Percentiles rank a stretch among this genome's conserved stretches.
Evolutionary conservation across 2,329 filamentous ascomycete genomes (phyloP).

Genomic region (Teratosphaeria destructans): DNA sequence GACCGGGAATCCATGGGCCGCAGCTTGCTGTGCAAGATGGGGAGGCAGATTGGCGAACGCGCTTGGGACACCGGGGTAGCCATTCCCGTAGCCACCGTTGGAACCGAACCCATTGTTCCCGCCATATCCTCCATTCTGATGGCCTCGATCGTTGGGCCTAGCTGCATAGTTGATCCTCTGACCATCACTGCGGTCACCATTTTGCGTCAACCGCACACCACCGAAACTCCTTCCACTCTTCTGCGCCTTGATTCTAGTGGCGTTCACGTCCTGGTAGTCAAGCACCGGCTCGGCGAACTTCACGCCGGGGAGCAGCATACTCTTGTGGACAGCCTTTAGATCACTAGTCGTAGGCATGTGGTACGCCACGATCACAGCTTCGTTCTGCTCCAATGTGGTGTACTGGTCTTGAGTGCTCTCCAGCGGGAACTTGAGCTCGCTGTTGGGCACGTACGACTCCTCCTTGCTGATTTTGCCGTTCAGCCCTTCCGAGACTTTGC

Average conservation of each 20-base stretch:
- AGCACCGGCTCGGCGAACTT: constrained; percentile 62
- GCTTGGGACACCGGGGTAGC: constrained; percentile 8
- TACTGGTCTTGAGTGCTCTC: constrained; percentile 57
- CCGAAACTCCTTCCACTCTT: constrained; percentile 60
- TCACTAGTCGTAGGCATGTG: constrained; percentile 59
- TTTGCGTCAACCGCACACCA: constrained; percentile 50
- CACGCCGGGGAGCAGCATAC: constrained; percentile 81
- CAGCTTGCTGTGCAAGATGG: constrained; percentile 25
- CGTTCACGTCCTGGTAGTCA: constrained; percentile 64
- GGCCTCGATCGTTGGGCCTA: constrained; percentile 15
- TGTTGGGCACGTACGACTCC: constrained; percentile 73
- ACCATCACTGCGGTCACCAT: constrained; percentile 35
- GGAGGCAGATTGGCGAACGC: constrained; percentile 22
- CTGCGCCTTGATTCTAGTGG: constrained; percentile 55
- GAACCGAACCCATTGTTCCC: constrained; percentile 19
- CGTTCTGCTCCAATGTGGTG: constrained; percentile 65
- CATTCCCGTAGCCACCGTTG: constrained; percentile 15
- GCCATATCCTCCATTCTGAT: constrained; percentile 14
- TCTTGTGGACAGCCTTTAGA: constrained; percentile 62
- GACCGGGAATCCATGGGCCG: constrained; percentile 19
- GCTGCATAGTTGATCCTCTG: constrained; percentile 45
- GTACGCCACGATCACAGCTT: constrained; percentile 80
- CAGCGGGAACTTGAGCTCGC: constrained; percentile 67
- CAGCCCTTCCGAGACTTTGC: constrained; percentile 64
- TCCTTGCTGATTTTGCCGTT: constrained; percentile 74